A percentile compares a stretch with the other conserved stretches of the same genome.
phyloP scores from a whole-genome alignment of 352 stramenopile species.

The Phytophthora nicotianae region DNA sequence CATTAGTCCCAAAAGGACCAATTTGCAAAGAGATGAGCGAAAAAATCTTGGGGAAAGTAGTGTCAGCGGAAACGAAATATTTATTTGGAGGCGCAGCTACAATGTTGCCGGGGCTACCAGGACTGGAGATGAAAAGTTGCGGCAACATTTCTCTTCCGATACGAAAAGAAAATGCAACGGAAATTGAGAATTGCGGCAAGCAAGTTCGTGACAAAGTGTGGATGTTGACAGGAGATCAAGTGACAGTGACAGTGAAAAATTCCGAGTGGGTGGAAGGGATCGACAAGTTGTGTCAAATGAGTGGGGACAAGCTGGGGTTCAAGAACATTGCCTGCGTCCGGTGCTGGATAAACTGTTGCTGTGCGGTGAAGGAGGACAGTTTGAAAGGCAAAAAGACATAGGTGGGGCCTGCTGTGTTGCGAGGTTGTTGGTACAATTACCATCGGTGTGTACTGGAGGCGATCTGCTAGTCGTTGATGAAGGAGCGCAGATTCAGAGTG shows the following conservation, averaged over 20 bases:
- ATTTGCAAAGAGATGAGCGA: constrained; percentile 4
- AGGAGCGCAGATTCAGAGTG: background rate
- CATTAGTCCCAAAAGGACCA: constrained; percentile 7
- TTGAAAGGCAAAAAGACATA: constrained; percentile 6
- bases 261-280: constrained; percentile 9
- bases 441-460: constrained; percentile 11
- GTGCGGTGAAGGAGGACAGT: constrained; percentile 3
- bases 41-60: constrained; percentile 12
- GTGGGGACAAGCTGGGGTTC: constrained; percentile 16
- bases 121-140: constrained; percentile 9
- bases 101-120: constrained; percentile 7
- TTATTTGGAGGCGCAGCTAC: constrained; percentile 2
- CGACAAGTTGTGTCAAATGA: constrained; percentile 3
- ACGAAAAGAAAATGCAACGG: background rate
- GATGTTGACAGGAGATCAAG: constrained; percentile 5
- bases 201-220: constrained; percentile 7
- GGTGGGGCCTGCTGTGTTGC: constrained; percentile 1
- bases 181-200: constrained; percentile 3
- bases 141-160: constrained; percentile 7
- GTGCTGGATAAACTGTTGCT: constrained; percentile 14
- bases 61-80: background rate
- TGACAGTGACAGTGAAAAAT: constrained; percentile 21
- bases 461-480: constrained; percentile 9
- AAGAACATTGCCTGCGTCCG: constrained; percentile 3
- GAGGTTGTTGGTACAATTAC: constrained; percentile 15